Evolutionary conservation across 2,329 filamentous ascomycete genomes (phyloP).

Genomic region (Neonectria faginata): DNA sequence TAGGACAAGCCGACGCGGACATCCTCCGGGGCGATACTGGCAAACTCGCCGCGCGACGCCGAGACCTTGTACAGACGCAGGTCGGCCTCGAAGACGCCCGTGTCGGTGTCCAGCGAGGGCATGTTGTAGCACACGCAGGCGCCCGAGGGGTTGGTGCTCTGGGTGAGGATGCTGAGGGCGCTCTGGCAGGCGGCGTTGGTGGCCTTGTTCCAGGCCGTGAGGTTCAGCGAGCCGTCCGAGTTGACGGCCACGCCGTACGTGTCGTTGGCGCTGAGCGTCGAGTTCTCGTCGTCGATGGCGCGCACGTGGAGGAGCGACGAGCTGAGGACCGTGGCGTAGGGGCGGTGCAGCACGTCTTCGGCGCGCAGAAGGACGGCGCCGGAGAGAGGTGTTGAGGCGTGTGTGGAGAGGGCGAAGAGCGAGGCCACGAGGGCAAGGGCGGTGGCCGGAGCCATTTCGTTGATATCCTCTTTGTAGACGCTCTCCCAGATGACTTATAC

Average conservation of each 20-base stretch:
- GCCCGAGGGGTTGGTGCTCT: slow-evolving; percentile 78
- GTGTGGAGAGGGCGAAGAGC: slow-evolving; percentile 36
- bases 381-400: slow-evolving; percentile 32
- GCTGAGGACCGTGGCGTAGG: slow-evolving; percentile 43
- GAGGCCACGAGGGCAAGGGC: slow-evolving; percentile 36
- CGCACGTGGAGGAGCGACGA: slow-evolving; percentile 30
- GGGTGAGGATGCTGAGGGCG: slow-evolving; percentile 65
- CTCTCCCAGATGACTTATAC: slow-evolving; percentile 15
- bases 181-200: slow-evolving; percentile 70
- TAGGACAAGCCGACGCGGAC: slow-evolving; percentile 68
- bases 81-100: slow-evolving; percentile 81
- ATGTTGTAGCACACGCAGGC: slow-evolving; percentile 87
- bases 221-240: slow-evolving; percentile 61
- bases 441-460: slow-evolving; percentile 38
- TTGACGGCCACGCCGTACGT: slow-evolving; percentile 51
- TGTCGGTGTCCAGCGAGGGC: slow-evolving; percentile 73
- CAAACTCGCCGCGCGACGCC: slow-evolving; percentile 65
- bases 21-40: slow-evolving; percentile 62
- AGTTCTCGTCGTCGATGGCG: slow-evolving; percentile 31
- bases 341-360: slow-evolving; percentile 48
- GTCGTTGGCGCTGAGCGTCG: slow-evolving; percentile 33
- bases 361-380: slow-evolving; percentile 40
- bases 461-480: not conserved
- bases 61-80: slow-evolving; percentile 79
- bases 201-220: slow-evolving; percentile 66